Base-by-base conservation (phyloP, 2,329 filamentous ascomycete genomes). In the Claviceps arundinis region DNA sequence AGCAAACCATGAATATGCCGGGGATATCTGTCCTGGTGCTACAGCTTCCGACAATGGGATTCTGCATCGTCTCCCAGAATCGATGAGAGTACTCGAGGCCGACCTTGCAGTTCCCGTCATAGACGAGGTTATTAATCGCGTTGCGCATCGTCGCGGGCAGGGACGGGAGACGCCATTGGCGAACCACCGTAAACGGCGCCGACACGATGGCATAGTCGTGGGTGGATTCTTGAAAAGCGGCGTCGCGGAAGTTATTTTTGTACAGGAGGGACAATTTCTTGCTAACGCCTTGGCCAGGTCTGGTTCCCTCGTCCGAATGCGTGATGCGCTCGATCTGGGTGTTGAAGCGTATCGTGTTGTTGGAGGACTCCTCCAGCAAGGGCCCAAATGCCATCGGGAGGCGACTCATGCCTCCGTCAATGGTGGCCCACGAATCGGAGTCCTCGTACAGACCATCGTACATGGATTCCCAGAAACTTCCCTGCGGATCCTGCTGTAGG, bases 161-260 rank as follows among this genome's bases (percentile, higher is more conserved):
- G 6, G 76, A 50, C 6, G 80, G 78, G 0, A 85, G 68, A 5
- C 76, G 68, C 80, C 81, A 84, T 24, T 77, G 72, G 37, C 81
- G 73, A 42, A 85, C 77, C 50, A 80, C 76, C 47, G 77, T 75
- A 64, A 87, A 85, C 0, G 83, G 83, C 0, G 76, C 75, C 0
- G 81, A 72, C 6, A 87, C 72, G n/a, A 87, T 69, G 30, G 80
- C 76, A 61, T 86, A 86, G 65, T 87, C 82, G 59, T 79, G 84
- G 2, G 73, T 71, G 26, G 74, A 69, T 45, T 68, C 74, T 48
- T 77, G 55, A 61, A 73, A 67, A 55, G 59, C 58, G 19, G 57
- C 52, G 38, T 66, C 65, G 47, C 61, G 72, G 57, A 65, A 69
- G 43, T 70, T 66, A 54, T 69, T 56, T 53, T 76, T 74, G 75